Evolutionary conservation across 139 green algal species (phyloP).

Genomic region (Chlamydomonas incerta): DNA sequence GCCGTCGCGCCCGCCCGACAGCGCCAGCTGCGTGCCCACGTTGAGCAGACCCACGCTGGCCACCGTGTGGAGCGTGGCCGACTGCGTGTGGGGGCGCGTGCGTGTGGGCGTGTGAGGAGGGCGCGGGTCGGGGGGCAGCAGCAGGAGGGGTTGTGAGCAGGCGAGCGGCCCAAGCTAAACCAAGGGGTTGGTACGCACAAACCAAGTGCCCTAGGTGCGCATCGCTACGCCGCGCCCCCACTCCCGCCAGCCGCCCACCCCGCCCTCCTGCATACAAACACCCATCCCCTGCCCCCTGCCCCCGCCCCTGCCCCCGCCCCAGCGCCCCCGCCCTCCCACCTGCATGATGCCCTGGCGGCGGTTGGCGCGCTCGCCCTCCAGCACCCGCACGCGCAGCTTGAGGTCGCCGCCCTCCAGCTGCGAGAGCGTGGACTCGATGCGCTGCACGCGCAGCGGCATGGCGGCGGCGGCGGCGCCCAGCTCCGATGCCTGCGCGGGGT

Average conservation of each 20-base stretch:
- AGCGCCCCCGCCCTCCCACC: not conserved
- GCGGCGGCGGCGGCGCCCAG: slow-evolving; percentile 69
- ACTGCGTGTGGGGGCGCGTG: slow-evolving; percentile 13
- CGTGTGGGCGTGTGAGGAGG: not conserved
- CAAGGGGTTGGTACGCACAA: too few species aligned
- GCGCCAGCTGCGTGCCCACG: slow-evolving; percentile 71
- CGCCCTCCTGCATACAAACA: not conserved
- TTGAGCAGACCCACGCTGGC: slow-evolving; percentile 74
- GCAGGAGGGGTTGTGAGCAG: not conserved
- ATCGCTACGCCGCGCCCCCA: too few species aligned
- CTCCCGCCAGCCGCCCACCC: too few species aligned
- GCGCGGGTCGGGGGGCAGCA: not conserved
- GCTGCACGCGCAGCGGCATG: slow-evolving; percentile 75
- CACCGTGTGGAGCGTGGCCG: slow-evolving; percentile 75
- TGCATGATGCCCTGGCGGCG: slow-evolving; percentile 69
- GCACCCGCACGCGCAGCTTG: slow-evolving; percentile 76
- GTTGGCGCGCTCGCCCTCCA: slow-evolving; percentile 82
- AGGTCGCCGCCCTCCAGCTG: slow-evolving; percentile 77
- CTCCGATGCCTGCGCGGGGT: slow-evolving; percentile 65
- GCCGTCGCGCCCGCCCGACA: slow-evolving; percentile 39
- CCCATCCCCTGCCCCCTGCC: too few species aligned
- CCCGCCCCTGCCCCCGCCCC: too few species aligned
- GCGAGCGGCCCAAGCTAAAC: too few species aligned
- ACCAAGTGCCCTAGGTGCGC: too few species aligned
- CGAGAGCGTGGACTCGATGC: slow-evolving; percentile 70